Base-by-base conservation (phyloP, 2,329 filamentous ascomycete species). In the Aspergillus ruber region DNA sequence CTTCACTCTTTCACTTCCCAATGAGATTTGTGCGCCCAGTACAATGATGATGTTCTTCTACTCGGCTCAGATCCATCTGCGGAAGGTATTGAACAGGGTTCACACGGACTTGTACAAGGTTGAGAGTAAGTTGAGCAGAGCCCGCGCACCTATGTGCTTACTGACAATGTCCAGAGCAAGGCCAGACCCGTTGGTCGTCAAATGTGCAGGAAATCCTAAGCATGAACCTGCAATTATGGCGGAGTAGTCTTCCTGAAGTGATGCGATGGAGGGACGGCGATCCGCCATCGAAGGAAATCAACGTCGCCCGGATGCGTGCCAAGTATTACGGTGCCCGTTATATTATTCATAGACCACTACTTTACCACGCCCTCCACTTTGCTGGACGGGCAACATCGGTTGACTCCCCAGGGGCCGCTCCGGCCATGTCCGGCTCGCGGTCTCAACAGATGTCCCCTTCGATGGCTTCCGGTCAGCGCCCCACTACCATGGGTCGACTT, bases 261-360 rank as follows among this genome's bases (percentile, higher is more conserved):
- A 60, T 91, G 79, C 68, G 69, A 47, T 88, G 85, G 74, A 64
- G 78, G 2, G 85, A 89, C 50, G 68, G 75, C 2, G 88, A 95
- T 46, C 75, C 77, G 4, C 88, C 89, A 1, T 80, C 90, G 0
- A 66, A 62, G 0, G 83, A 95, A 43, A 90, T 97, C 50, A 82
- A 96, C 13, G 76, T 82, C 10, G 91, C 91, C 27, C 82, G 93
- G 18, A 75, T 97, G 51, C 84, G 91, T 38, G 93, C 88, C 12
- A 97, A 98, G 66, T 97, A 93, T 67, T 97, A 91, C 75, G 93
- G 93, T 17, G 90, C 89, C 0, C 81, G 86, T 54, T 90, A 94
- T 52, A 90, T 97, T 62, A 90, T 91, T 21, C 86, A 93, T 64
- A 81, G 93, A 20, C 88, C 88, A 1, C 89, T 91, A 50, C 67